phyloP scores from a whole-genome alignment of 1,284 basidiomycete genomes.

The Ustilago curta region DNA sequence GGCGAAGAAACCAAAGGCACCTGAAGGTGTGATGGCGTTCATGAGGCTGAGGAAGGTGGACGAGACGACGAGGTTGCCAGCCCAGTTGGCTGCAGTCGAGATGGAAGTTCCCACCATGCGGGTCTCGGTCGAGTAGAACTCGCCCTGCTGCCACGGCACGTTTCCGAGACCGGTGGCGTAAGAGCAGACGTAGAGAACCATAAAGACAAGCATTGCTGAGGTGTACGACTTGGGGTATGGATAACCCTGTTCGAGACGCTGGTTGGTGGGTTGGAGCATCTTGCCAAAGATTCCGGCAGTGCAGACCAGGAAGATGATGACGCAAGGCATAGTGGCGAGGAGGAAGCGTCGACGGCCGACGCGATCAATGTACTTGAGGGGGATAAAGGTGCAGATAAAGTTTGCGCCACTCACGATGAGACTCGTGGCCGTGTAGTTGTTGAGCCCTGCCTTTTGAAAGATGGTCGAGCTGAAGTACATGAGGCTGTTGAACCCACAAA shows the following conservation, averaged over 20 bases:
- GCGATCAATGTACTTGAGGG: constrained; percentile 80
- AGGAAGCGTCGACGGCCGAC: constrained; percentile 82
- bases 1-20: constrained; percentile 77
- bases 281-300: constrained; percentile 81
- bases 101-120: constrained; percentile 80
- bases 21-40: constrained; percentile 78
- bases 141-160: constrained; percentile 88
- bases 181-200: constrained; percentile 84
- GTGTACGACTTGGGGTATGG: constrained; percentile 78
- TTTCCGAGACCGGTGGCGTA: constrained; percentile 78
- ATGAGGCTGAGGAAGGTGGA: constrained; percentile 83
- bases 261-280: constrained; percentile 77
- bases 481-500: constrained; percentile 70
- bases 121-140: constrained; percentile 78
- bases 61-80: constrained; percentile 80
- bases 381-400: constrained; percentile 83
- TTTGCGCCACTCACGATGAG: constrained; percentile 69
- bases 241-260: constrained; percentile 76
- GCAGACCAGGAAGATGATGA: constrained; percentile 79
- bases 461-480: constrained; percentile 70
- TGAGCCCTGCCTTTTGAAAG: constrained; percentile 68
- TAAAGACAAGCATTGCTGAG: constrained; percentile 78
- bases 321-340: constrained; percentile 80
- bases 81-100: constrained; percentile 84
- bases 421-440: constrained; percentile 66